Percentiles rank a stretch among this genome's conserved stretches.
Conservation (phyloP, 2,329 filamentous ascomycete genomes). For the Beauveria sp. region DNA sequence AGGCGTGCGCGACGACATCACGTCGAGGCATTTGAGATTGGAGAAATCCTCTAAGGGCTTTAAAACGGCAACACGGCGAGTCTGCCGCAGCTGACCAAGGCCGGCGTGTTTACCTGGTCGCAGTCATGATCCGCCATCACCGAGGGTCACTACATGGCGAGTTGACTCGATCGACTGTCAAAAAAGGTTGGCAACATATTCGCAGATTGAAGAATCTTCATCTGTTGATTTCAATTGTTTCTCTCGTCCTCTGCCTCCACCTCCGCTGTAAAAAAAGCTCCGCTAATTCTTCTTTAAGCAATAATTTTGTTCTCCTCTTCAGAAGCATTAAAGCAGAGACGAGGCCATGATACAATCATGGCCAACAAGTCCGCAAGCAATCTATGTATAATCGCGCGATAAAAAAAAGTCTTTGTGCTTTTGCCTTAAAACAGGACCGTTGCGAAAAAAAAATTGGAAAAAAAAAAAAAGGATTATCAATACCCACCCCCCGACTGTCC, state of each 20-base stretch:
- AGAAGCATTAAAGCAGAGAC: constrained; percentile 24
- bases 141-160: not conserved
- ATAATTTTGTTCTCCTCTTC: constrained; percentile 17
- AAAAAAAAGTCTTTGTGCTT: constrained; percentile 30
- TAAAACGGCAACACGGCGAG: not conserved
- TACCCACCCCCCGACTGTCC: constrained; percentile 24
- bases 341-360: constrained; percentile 3
- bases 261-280: constrained; percentile 1
- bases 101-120: not conserved
- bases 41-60: not conserved
- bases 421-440: constrained; percentile 23
- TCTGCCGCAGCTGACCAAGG: not conserved
- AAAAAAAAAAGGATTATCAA: constrained; percentile 20
- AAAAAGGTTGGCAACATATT: not conserved
- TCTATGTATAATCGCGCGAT: constrained; percentile 33
- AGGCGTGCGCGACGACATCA: not conserved
- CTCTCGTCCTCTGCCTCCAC: not conserved
- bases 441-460: constrained; percentile 19
- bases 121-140: not conserved
- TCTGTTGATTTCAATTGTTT: not conserved
- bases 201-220: not conserved
- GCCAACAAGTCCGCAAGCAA: constrained; percentile 25
- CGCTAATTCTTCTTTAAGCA: constrained; percentile 15
- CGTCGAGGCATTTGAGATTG: not conserved
- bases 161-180: not conserved